Evolutionary conservation across 2,329 filamentous ascomycete species (phyloP).

Genomic region (Pleochaeta shiraiana): DNA sequence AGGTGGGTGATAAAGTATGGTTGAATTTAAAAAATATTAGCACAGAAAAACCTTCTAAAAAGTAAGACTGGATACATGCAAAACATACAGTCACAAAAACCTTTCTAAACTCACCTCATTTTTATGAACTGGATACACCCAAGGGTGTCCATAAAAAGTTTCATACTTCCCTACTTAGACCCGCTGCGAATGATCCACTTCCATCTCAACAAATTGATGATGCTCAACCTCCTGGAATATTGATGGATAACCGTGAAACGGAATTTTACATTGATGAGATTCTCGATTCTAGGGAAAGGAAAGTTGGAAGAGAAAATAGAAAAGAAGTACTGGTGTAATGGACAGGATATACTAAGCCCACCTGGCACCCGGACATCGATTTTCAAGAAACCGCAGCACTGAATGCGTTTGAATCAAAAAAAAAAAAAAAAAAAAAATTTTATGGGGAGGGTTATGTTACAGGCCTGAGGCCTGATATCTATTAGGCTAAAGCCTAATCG

Average conservation of each 20-base stretch:
- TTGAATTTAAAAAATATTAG: conserved; percentile 1
- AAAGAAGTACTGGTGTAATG: conserved; percentile 1
- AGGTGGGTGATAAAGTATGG: conserved; percentile 2
- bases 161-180: not conserved
- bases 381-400: conserved; percentile 1
- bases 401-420: not conserved
- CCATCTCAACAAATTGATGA: not conserved
- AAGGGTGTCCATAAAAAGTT: not conserved
- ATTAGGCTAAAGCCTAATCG: too few relatives aligned
- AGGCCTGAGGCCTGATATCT: too few relatives aligned
- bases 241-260: not conserved
- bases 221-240: not conserved
- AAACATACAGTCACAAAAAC: not conserved
- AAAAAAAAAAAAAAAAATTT: not conserved
- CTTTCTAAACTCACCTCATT: not conserved
- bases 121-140: conserved; percentile 1
- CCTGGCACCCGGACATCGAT: not conserved
- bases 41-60: not conserved
- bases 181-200: not conserved
- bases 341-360: not conserved
- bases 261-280: conserved; percentile 3
- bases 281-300: not conserved
- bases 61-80: not conserved
- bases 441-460: too few relatives aligned
- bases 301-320: not conserved